phyloP scores from a whole-genome alignment of 2,329 filamentous ascomycete genomes.

The Penicillium decumbens region DNA sequence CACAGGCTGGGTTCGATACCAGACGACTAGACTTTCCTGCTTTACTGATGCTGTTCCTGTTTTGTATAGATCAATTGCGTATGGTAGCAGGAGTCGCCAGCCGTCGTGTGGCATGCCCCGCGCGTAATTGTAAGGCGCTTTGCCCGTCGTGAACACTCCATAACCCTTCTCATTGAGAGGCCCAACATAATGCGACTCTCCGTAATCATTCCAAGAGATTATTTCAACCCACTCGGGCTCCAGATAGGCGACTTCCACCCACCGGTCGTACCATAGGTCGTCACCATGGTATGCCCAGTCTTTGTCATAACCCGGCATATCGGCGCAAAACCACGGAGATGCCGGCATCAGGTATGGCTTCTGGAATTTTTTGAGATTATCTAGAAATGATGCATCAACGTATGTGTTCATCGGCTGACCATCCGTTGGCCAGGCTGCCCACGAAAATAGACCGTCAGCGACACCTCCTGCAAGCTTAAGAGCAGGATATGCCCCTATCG shows the following conservation, averaged over 20 bases:
- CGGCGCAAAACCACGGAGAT: slow-evolving; percentile 56
- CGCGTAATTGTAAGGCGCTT: slow-evolving; percentile 42
- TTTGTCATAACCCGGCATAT: slow-evolving; percentile 53
- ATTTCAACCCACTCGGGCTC: slow-evolving; percentile 35
- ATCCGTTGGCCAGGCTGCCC: slow-evolving; percentile 43
- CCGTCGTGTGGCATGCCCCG: slow-evolving; percentile 29
- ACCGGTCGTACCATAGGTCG: slow-evolving; percentile 57
- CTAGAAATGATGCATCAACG: slow-evolving; percentile 41
- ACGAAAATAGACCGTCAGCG: slow-evolving; percentile 41
- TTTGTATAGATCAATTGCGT: slow-evolving; percentile 36
- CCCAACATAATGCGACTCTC: slow-evolving; percentile 57
- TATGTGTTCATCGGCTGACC: slow-evolving; percentile 36
- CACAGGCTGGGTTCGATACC: slow-evolving; percentile 9
- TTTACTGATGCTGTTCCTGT: slow-evolving; percentile 19
- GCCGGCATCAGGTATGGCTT: slow-evolving; percentile 52
- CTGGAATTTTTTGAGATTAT: slow-evolving; percentile 28
- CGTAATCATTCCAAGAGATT: slow-evolving; percentile 59
- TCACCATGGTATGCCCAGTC: slow-evolving; percentile 63
- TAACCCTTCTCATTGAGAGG: slow-evolving; percentile 40
- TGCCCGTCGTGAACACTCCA: slow-evolving; percentile 7
- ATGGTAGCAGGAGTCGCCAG: slow-evolving; percentile 33
- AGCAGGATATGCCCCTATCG: slow-evolving; percentile 28
- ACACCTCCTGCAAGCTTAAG: slow-evolving; percentile 19
- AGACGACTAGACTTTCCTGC: slow-evolving; percentile 12
- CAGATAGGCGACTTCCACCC: slow-evolving; percentile 45